Base-by-base conservation (phyloP, 345 rosid genomes). In the Salix brachista region DNA sequence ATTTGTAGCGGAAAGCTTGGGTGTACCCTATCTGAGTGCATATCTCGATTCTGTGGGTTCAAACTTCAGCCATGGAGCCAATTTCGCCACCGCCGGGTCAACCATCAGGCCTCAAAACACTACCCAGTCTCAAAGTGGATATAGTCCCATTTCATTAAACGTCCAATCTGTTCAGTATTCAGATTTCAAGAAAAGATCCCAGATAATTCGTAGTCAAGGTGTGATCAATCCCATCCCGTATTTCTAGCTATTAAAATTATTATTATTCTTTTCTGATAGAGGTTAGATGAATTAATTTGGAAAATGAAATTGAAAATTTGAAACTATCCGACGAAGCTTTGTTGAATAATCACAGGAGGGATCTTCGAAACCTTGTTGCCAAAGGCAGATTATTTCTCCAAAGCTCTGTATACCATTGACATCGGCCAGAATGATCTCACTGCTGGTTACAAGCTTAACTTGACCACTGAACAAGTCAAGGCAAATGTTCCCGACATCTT, bases 41-140 rank as follows among this genome's bases (percentile, higher is more conserved):
- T 91, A 81, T 80, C 67, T 90, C 54, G 90, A 93, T 62, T 88
- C 97, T 0, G 72, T 90, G 11, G 96, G 90, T 41, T 83, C 92
- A 42, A 94, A 91, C 75, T 91, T 88, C 81, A 92, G 90, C 80
- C 92, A 92, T 68, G 98, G 97, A 64, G 94, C 90, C 36, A 92
- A 92, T 56, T 94, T 92, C 61, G 97, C 96, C 25, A 91, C 94
- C 4, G 94, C 92, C 19, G 96, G 94, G 4, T 88, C 97, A 66
- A 86, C 97, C 70, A 65, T 91, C 32, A 78, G 92, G 3, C 92
- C 90, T 39, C 92, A 81, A 30, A 89, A 87, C 88, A 73, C 88
- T 12, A 90, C 92, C 69, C 82, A 79, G 36, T 73, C 80, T 18
- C 91, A 90, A 66, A 69, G 90, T 69, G 98, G 94, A 19, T 77